These are phyloP conservation scores for Coemansia sp. DNA, from an alignment of 192 early-diverging fungal species.

Conservation along the genomic window DNA sequence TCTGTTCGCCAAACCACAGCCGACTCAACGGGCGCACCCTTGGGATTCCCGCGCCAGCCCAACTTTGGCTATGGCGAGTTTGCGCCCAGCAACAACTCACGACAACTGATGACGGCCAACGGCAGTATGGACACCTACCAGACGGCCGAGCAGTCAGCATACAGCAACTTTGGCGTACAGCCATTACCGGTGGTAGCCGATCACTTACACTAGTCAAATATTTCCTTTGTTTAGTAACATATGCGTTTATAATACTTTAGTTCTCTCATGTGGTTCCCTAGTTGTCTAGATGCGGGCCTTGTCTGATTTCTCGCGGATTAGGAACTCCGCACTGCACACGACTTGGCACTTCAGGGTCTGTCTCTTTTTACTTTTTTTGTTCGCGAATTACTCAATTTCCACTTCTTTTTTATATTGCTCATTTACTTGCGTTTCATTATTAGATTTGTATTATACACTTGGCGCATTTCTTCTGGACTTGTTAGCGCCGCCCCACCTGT, in stretches of 20 bases:
- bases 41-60: constrained; percentile 25
- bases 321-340: neutral
- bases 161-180: constrained; percentile 13
- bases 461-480: neutral
- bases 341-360: neutral
- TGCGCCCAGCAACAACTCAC: constrained; percentile 22
- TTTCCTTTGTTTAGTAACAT: neutral
- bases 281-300: neutral
- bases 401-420: neutral
- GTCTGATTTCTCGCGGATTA: neutral
- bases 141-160: constrained; percentile 42
- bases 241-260: neutral
- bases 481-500: neutral
- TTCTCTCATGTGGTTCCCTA: neutral
- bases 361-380: neutral
- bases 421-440: neutral
- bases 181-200: constrained; percentile 4
- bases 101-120: constrained; percentile 23
- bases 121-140: constrained; percentile 47
- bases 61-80: constrained; percentile 49
- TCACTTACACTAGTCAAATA: neutral
- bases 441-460: neutral
- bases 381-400: neutral
- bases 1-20: constrained; percentile 4
- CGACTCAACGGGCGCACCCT: neutral